A percentile compares a stretch with the other conserved stretches of the same genome.
phyloP scores from a whole-genome alignment of 768 basidiomycete species.

The Lentinula aciculospora region DNA sequence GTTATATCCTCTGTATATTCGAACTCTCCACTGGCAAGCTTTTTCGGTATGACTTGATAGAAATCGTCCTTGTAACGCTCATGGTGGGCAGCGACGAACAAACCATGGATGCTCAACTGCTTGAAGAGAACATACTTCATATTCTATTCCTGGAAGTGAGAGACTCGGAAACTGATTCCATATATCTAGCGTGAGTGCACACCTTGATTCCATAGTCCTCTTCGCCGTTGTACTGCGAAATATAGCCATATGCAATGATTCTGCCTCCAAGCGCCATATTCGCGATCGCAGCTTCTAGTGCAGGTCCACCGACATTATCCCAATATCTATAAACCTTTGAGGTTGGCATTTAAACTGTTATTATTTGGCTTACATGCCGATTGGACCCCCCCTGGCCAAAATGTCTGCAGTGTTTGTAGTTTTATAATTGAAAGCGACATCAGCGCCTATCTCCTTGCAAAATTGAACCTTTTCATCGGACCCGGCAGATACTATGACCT shows the following conservation, averaged over 20 bases:
- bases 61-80: conserved; percentile 36
- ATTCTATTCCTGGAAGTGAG: conserved; percentile 23
- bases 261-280: conserved; percentile 37
- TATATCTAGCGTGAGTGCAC: not conserved
- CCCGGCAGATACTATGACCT: conserved; percentile 69
- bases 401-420: conserved; percentile 45
- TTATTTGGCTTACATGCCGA: conserved; percentile 30
- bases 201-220: conserved; percentile 1
- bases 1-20: conserved; percentile 40
- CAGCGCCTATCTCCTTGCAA: conserved; percentile 53
- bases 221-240: not conserved
- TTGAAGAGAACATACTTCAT: conserved; percentile 23
- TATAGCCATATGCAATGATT: conserved; percentile 32
- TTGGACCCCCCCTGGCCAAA: conserved; percentile 47
- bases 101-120: conserved; percentile 32
- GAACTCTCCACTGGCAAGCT: conserved; percentile 40
- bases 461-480: conserved; percentile 67
- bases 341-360: not conserved
- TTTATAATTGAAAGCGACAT: conserved; percentile 75
- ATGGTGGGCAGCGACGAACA: conserved; percentile 27
- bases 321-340: conserved; percentile 29
- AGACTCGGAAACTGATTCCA: not conserved
- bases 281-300: conserved; percentile 50
- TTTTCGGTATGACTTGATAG: conserved; percentile 31
- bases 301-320: conserved; percentile 59